phyloP scores from a whole-genome alignment of 257 asterid species.

The Solanum okadae region DNA sequence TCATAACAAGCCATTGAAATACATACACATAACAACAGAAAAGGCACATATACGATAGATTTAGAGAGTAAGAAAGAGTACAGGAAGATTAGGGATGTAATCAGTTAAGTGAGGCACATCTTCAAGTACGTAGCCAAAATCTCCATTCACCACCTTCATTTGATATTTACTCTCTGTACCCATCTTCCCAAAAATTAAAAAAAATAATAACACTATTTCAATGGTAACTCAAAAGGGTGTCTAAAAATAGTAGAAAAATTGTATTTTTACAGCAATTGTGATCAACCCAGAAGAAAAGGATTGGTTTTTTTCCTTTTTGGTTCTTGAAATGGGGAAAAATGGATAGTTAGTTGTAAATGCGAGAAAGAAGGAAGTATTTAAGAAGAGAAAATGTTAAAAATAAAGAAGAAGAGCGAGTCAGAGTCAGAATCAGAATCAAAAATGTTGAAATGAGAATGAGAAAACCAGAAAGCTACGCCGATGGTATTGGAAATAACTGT shows the following conservation, averaged over 20 bases:
- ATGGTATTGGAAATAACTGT: background rate
- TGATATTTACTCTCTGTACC: conserved; percentile 23
- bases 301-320: background rate
- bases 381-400: background rate
- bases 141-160: conserved; percentile 64
- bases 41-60: background rate
- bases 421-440: background rate
- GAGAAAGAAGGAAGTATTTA: background rate
- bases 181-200: background rate
- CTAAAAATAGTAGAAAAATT: background rate
- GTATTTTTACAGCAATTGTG: background rate
- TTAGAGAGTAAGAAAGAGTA: conserved; percentile 4
- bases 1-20: background rate
- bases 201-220: background rate
- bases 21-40: background rate
- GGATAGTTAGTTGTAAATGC: background rate
- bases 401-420: background rate
- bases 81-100: conserved; percentile 71
- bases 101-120: conserved; percentile 89
- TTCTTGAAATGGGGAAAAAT: background rate
- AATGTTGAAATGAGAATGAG: background rate
- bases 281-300: background rate
- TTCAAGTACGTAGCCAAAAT: conserved; percentile 70
- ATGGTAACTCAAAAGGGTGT: background rate
- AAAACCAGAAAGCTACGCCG: background rate